These are phyloP conservation scores for Tricholoma saponaceum DNA, from an alignment of 768 basidiomycete species.

Conservation along the genomic window DNA sequence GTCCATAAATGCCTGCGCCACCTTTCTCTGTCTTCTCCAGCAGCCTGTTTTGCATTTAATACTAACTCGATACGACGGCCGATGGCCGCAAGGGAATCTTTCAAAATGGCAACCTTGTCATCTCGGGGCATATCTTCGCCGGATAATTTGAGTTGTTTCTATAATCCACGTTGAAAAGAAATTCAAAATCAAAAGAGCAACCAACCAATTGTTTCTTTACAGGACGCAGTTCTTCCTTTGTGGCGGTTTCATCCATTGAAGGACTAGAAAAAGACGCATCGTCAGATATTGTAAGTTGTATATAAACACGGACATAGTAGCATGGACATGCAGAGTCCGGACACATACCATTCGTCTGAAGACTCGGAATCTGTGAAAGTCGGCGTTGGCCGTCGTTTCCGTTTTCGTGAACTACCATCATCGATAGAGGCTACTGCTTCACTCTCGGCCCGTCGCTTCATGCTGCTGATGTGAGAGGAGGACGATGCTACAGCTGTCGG, in stretches of 20 bases:
- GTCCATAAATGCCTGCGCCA: slow-evolving; percentile 98
- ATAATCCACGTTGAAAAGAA: slow-evolving; percentile 8
- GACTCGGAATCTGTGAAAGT: slow-evolving; percentile 95
- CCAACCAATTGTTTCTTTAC: slow-evolving; percentile 93
- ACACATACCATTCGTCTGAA: slow-evolving; percentile 80
- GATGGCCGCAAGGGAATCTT: slow-evolving; percentile 92
- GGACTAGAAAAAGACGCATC: slow-evolving; percentile 45
- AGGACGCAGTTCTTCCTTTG: slow-evolving; percentile 93
- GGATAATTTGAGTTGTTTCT: slow-evolving; percentile 95
- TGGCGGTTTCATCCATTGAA: slow-evolving; percentile 90
- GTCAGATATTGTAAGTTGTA: neutral
- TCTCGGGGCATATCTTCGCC: slow-evolving; percentile 93
- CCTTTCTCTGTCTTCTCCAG: slow-evolving; percentile 78
- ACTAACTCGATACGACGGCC: slow-evolving; percentile 89
- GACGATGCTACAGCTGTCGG: slow-evolving; percentile 67
- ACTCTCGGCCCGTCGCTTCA: slow-evolving; percentile 80
- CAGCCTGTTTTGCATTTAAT: slow-evolving; percentile 66
- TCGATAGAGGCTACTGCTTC: slow-evolving; percentile 82
- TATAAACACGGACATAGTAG: neutral
- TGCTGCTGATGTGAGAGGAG: slow-evolving; percentile 53
- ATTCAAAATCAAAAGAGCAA: neutral
- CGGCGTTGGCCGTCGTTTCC: slow-evolving; percentile 92
- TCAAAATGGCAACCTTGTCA: slow-evolving; percentile 93
- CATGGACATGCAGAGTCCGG: too few species aligned
- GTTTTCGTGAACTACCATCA: slow-evolving; percentile 63